Conservation (phyloP, 345 rosid species). For the Populus tremula region DNA sequence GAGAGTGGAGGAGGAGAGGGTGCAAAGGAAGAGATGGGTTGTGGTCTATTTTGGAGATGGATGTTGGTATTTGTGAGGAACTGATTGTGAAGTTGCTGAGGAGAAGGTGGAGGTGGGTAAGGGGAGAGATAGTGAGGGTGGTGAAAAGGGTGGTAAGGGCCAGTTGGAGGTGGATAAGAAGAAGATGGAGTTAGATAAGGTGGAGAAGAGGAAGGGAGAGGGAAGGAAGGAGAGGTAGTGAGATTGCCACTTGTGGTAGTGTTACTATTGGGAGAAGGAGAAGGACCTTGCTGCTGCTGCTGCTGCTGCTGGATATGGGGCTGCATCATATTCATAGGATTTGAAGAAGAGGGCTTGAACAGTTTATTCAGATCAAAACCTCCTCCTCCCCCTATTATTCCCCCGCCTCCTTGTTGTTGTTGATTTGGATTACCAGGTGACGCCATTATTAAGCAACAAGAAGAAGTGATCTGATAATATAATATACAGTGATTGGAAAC, state of each 20-base stretch:
- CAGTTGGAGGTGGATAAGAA: constrained; percentile 57
- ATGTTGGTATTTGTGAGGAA: constrained; percentile 18
- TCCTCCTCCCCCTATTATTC: constrained; percentile 9
- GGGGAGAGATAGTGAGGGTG: constrained; percentile 42
- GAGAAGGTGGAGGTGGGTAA: constrained; percentile 28
- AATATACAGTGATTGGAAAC: not conserved
- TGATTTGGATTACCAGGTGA: constrained; percentile 34
- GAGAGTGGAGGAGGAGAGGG: constrained; percentile 14
- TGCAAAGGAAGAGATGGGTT: constrained; percentile 19
- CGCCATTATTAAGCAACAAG: constrained; percentile 25
- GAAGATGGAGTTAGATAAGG: constrained; percentile 49
- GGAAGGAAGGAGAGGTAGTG: constrained; percentile 28
- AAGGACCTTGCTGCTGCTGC: not conserved
- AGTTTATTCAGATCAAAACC: constrained; percentile 37
- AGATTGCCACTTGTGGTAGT: constrained; percentile 14
- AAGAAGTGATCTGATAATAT: not conserved
- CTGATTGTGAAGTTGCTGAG: constrained; percentile 35
- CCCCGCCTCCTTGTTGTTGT: not conserved
- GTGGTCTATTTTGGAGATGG: constrained; percentile 14
- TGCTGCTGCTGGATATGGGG: constrained; percentile 8
- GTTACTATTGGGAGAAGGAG: constrained; percentile 4
- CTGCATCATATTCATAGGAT: constrained; percentile 19
- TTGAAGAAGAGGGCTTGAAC: constrained; percentile 34
- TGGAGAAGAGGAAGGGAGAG: constrained; percentile 27
- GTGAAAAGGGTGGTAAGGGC: constrained; percentile 37